Evolutionary conservation across 1,139 yeast genomes (phyloP).

Genomic region (Diutina rugosa): DNA sequence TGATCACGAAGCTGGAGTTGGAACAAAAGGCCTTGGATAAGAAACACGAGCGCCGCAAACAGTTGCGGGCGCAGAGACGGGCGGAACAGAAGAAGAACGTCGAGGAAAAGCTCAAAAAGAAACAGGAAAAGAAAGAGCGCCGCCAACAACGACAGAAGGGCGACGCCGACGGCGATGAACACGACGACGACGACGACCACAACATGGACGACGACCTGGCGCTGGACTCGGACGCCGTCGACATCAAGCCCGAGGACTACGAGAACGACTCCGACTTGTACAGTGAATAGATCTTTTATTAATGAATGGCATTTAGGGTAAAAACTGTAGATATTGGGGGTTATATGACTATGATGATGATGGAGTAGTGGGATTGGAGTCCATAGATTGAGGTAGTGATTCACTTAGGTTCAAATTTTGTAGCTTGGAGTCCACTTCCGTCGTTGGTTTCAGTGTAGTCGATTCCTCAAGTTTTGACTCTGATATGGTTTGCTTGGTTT

Average conservation of each 20-base stretch:
- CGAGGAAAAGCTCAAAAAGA: conserved; percentile 59
- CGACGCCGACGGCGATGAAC: conserved; percentile 12
- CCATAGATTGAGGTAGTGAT: too few relatives aligned
- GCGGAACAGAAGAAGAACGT: conserved; percentile 73
- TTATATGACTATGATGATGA: background rate
- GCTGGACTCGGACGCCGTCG: conserved; percentile 16
- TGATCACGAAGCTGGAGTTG: conserved; percentile 43
- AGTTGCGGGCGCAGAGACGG: conserved; percentile 59
- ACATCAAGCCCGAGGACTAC: conserved; percentile 30
- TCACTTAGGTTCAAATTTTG: too few relatives aligned
- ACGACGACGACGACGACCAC: conserved; percentile 10
- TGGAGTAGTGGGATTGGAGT: too few relatives aligned
- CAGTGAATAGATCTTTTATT: conserved; percentile 15
- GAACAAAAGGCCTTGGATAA: conserved; percentile 55
- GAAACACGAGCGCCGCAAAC: conserved; percentile 49
- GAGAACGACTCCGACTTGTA: conserved; percentile 37
- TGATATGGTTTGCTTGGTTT: too few relatives aligned
- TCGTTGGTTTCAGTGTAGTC: too few relatives aligned
- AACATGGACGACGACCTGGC: conserved; percentile 8
- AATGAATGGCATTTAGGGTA: background rate
- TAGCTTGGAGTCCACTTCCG: too few relatives aligned
- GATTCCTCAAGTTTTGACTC: too few relatives aligned
- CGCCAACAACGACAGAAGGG: conserved; percentile 20
- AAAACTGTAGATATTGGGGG: background rate
- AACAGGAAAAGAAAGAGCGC: conserved; percentile 61